These are phyloP conservation scores for Trichoderma pleuroti DNA, from an alignment of 2,329 filamentous ascomycete genomes.

Conservation along the genomic window DNA sequence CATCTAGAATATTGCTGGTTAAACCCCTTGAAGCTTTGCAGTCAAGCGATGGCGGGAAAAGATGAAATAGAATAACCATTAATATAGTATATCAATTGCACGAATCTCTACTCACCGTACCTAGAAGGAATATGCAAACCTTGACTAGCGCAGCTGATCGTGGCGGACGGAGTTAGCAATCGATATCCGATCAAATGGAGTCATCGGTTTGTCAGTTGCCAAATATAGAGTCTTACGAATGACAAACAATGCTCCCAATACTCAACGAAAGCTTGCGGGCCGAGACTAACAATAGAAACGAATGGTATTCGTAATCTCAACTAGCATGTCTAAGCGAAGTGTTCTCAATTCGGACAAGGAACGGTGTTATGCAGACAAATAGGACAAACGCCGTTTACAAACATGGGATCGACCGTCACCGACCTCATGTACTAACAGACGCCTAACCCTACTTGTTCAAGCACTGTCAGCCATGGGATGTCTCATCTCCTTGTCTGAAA, in stretches of 20 bases:
- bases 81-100: background rate
- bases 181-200: background rate
- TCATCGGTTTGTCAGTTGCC: background rate
- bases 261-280: background rate
- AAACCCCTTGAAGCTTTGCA: background rate
- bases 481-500: background rate
- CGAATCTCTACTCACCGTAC: background rate
- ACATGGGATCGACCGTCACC: background rate
- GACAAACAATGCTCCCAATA: background rate
- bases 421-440: background rate
- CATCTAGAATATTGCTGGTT: background rate
- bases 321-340: background rate
- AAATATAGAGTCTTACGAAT: background rate
- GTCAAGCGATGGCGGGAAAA: background rate
- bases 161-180: background rate
- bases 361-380: background rate
- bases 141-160: background rate
- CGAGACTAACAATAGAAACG: background rate
- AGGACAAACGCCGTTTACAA: background rate
- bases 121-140: background rate
- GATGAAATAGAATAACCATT: no score
- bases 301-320: background rate
- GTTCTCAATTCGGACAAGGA: background rate
- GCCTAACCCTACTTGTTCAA: background rate
- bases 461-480: background rate